These are phyloP conservation scores for Tricholoma sp. DNA, from an alignment of 768 basidiomycete species.

Conservation along the genomic window DNA sequence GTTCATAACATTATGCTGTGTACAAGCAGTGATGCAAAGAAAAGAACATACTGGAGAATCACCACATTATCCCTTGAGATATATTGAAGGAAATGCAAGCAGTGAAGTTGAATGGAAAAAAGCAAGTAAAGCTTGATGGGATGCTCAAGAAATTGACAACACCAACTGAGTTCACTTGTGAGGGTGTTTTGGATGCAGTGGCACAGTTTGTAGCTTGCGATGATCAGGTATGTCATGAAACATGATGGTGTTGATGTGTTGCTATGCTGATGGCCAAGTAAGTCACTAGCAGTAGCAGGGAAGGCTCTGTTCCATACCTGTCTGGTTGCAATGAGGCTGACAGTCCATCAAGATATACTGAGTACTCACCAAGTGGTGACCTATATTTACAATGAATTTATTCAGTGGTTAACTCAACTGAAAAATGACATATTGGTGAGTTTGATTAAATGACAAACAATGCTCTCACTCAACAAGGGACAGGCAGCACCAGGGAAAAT, in stretches of 20 bases:
- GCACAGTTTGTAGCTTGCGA: not conserved
- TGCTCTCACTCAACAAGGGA: too few species aligned
- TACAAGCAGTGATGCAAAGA: not conserved
- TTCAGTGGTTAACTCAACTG: not conserved
- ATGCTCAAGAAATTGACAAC: not conserved
- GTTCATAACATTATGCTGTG: not conserved
- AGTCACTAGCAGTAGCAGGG: not conserved
- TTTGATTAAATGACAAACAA: too few species aligned
- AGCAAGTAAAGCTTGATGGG: not conserved
- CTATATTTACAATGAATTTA: slow-evolving; percentile 16
- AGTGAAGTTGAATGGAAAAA: not conserved
- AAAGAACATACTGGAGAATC: not conserved
- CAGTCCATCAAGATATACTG: slow-evolving; percentile 2
- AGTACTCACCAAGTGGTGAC: slow-evolving; percentile 9
- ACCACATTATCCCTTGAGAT: not conserved
- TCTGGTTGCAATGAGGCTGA: not conserved
- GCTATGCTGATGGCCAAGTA: not conserved
- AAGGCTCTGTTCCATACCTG: not conserved
- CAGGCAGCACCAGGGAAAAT: slow-evolving; percentile 18
- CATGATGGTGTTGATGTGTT: not conserved
- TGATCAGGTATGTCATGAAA: not conserved
- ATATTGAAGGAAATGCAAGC: not conserved
- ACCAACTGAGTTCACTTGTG: not conserved
- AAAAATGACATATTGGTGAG: slow-evolving; percentile 8
- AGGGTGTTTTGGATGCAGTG: not conserved